phyloP scores from a whole-genome alignment of 192 early-diverging fungal genomes.

The Kappamyces sp. region DNA sequence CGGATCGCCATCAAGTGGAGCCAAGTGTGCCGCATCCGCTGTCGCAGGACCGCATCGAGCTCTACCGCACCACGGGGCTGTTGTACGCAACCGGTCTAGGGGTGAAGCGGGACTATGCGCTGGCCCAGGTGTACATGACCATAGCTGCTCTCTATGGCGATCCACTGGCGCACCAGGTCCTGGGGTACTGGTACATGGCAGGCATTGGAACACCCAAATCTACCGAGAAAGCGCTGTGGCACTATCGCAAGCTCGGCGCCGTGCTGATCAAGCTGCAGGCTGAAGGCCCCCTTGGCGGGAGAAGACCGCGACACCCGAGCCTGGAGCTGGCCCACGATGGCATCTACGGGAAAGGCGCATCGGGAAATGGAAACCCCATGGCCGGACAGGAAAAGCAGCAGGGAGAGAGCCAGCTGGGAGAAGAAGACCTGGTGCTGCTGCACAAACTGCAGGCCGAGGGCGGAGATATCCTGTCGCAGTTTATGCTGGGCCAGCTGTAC shows the following conservation, averaged over 20 bases:
- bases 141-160: constrained; percentile 77
- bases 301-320: constrained; percentile 41
- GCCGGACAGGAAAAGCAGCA: constrained; percentile 20
- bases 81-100: constrained; percentile 89
- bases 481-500: constrained; percentile 70
- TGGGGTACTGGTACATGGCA: constrained; percentile 74
- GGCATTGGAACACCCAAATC: constrained; percentile 77
- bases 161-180: constrained; percentile 67
- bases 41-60: no score
- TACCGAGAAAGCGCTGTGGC: constrained; percentile 68
- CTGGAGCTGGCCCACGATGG: constrained; percentile 77
- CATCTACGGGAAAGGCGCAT: constrained; percentile 78
- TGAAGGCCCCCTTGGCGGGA: constrained; percentile 45
- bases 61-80: constrained; percentile 43
- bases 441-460: constrained; percentile 63
- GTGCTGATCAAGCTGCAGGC: constrained; percentile 77
- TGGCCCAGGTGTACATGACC: constrained; percentile 67
- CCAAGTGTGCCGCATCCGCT: no score
- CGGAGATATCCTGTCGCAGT: constrained; percentile 50
- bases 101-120: constrained; percentile 61
- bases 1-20: no score
- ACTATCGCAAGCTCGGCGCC: constrained; percentile 74
- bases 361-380: constrained; percentile 44
- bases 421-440: constrained; percentile 72
- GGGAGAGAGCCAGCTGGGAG: constrained; percentile 19